A percentile compares a stretch with the other conserved stretches of the same genome.
phyloP scores from a whole-genome alignment of 768 basidiomycete genomes.

The Boletus coccyginus region DNA sequence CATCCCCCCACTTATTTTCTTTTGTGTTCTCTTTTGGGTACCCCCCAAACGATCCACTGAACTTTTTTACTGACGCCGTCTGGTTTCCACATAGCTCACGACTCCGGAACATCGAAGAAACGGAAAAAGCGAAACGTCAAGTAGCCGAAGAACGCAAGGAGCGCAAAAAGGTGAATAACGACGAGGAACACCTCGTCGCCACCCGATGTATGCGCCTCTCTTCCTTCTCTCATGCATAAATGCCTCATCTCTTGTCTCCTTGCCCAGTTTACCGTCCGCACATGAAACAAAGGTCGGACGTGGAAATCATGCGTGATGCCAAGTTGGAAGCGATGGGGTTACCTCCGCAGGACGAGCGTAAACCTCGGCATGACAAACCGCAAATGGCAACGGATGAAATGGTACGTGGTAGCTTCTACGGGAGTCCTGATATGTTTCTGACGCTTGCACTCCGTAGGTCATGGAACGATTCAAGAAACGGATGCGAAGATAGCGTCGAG shows the following conservation, averaged over 20 bases:
- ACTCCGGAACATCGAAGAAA: conserved; percentile 94
- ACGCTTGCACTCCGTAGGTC: conserved; percentile 47
- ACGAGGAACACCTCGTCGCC: conserved; percentile 83
- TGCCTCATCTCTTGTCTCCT: background rate
- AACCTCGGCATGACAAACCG: conserved; percentile 49
- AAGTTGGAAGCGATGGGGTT: conserved; percentile 85
- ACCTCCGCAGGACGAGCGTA: conserved; percentile 41
- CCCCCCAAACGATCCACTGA: no score
- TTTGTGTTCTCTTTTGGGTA: no score
- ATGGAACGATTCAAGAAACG: conserved; percentile 98
- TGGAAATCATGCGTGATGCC: conserved; percentile 83
- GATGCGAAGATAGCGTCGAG: conserved; percentile 63
- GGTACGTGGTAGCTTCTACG: conserved; percentile 41
- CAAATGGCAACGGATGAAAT: conserved; percentile 92
- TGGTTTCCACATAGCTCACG: conserved; percentile 53
- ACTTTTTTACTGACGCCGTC: no score
- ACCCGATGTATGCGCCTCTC: conserved; percentile 68
- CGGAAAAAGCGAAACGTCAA: conserved; percentile 90
- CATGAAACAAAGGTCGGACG: conserved; percentile 79
- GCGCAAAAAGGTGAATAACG: conserved; percentile 49
- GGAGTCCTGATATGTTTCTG: background rate
- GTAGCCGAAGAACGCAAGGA: conserved; percentile 74
- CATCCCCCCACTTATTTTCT: no score
- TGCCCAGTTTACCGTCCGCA: conserved; percentile 79
- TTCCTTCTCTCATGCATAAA: background rate